A percentile compares a stretch with the other conserved stretches of the same genome.
Conservation (phyloP, 192 early-diverging fungal species). For the Coemansia sp. region DNA sequence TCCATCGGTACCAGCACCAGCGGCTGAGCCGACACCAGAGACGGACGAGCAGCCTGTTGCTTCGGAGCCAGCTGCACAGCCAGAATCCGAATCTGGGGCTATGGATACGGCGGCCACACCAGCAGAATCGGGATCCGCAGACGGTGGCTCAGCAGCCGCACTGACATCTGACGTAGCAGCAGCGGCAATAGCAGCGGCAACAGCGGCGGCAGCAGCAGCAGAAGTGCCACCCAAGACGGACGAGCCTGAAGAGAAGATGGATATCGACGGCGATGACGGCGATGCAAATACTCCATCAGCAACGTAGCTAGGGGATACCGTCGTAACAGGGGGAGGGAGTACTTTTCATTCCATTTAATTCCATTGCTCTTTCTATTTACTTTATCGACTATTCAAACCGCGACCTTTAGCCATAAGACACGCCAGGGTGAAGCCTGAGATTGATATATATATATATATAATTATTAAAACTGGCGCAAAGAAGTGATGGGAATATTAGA, state of each 20-base stretch:
- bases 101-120: background rate
- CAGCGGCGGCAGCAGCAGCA: background rate
- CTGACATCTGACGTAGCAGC: background rate
- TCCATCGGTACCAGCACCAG: too few species aligned
- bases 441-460: too few species aligned
- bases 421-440: too few species aligned
- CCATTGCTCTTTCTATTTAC: background rate
- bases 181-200: background rate
- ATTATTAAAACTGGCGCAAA: too few species aligned
- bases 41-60: too few species aligned
- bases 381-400: background rate
- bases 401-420: too few species aligned
- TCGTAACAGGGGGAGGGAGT: too few species aligned
- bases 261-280: background rate
- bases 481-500: background rate
- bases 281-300: background rate
- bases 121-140: background rate
- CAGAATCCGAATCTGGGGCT: background rate
- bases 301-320: too few species aligned
- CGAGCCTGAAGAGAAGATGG: background rate
- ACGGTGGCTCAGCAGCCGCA: background rate
- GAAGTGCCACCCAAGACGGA: slow-evolving; percentile 1
- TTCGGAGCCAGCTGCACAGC: background rate
- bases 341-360: too few species aligned
- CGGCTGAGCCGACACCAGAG: background rate